phyloP scores from a whole-genome alignment of 805 yeast species.

The Brettanomyces custersianus region DNA sequence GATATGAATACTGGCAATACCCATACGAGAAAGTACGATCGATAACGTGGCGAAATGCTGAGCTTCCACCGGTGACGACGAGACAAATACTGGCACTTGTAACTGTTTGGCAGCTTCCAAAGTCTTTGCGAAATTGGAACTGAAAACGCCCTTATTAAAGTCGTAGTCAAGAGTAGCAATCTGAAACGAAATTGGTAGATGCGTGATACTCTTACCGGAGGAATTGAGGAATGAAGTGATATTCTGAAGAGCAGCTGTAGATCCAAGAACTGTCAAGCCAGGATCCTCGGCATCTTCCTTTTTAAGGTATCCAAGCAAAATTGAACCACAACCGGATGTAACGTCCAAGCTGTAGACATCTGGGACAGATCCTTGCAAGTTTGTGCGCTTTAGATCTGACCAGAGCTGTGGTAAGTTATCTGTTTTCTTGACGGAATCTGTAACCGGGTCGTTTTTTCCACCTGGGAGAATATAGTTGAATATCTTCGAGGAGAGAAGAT shows the following conservation, averaged over 20 bases:
- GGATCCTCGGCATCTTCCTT: slow-evolving; percentile 9
- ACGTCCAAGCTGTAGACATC: slow-evolving; percentile 54
- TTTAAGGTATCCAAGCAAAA: slow-evolving; percentile 57
- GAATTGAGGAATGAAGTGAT: slow-evolving; percentile 32
- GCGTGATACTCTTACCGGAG: slow-evolving; percentile 27
- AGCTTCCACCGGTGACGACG: slow-evolving; percentile 52
- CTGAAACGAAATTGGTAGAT: slow-evolving; percentile 57
- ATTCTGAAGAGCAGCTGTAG: slow-evolving; percentile 58
- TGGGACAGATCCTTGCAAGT: slow-evolving; percentile 53
- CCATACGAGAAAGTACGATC: slow-evolving; percentile 53
- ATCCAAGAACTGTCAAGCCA: slow-evolving; percentile 44
- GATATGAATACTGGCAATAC: slow-evolving; percentile 56
- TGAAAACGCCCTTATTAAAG: slow-evolving; percentile 38
- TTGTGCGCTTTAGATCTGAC: slow-evolving; percentile 42
- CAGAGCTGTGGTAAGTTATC: slow-evolving; percentile 58
- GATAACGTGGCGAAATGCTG: slow-evolving; percentile 62
- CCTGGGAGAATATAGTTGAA: slow-evolving; percentile 66
- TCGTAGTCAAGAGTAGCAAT: slow-evolving; percentile 74
- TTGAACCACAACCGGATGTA: slow-evolving; percentile 76
- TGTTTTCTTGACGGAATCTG: slow-evolving; percentile 6
- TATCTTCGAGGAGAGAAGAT: slow-evolving; percentile 40
- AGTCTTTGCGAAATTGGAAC: slow-evolving; percentile 56
- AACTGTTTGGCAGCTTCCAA: slow-evolving; percentile 53
- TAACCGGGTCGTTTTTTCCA: slow-evolving; percentile 12
- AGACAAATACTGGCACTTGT: slow-evolving; percentile 61